Evolutionary conservation across 352 stramenopile species (phyloP).

Genomic region (Aphanomyces stellatus): DNA sequence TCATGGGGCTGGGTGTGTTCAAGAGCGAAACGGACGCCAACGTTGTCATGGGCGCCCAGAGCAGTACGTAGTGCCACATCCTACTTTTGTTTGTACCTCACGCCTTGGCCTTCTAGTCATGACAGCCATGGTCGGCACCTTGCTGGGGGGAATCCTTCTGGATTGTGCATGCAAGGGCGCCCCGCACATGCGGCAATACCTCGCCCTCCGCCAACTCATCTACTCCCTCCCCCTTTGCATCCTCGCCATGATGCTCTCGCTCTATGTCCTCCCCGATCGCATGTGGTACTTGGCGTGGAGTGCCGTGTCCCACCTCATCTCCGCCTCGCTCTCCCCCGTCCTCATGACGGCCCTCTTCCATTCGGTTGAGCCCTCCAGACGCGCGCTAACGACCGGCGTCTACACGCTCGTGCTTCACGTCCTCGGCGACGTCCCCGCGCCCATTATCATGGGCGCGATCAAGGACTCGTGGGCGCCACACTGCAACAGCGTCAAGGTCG

Average conservation of each 20-base stretch:
- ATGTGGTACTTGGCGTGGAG: too few species aligned
- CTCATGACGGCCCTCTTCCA: constrained; percentile 9
- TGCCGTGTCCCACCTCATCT: too few species aligned
- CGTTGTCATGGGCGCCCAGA: constrained; percentile 63
- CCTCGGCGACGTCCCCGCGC: constrained; percentile 90
- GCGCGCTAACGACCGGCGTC: constrained; percentile 62
- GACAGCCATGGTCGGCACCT: background rate
- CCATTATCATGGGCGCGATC: constrained; percentile 86
- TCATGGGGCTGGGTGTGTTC: constrained; percentile 87
- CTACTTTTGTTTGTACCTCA: background rate
- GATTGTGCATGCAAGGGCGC: background rate
- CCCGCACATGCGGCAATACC: background rate
- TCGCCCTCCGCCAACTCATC: background rate
- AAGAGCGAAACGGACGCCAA: constrained; percentile 68
- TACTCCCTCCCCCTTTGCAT: background rate
- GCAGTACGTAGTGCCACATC: background rate
- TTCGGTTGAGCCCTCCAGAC: constrained; percentile 75
- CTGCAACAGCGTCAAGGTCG: constrained; percentile 46
- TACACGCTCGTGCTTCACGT: constrained; percentile 89
- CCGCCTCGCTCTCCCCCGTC: too few species aligned
- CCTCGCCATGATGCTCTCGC: background rate
- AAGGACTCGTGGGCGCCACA: constrained; percentile 88
- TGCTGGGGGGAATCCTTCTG: background rate
- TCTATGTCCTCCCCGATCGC: background rate
- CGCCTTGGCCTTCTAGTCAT: background rate